Evolutionary conservation across 108 stramenopile species (phyloP), one percentile per base, ranked within the genome.

Genomic region (Fistulifera pelliculosa): DNA sequence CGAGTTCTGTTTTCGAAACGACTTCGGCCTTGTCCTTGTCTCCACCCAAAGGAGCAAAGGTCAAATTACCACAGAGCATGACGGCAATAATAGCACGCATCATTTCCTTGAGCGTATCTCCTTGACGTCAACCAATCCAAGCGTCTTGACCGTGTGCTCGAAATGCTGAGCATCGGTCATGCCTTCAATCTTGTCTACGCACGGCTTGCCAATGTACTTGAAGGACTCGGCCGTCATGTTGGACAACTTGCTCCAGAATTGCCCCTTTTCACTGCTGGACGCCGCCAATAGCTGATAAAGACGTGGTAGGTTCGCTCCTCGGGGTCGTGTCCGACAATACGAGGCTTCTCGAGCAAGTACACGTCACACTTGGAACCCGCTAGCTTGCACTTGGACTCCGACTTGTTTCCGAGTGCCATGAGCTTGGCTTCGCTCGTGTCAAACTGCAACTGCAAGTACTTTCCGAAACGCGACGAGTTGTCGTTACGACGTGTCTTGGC

Each of bases 271-370:
- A 17, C 66, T 69, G 15, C 75, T 64, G 11, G 77, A 68, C 39
- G 90, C 93, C 18, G 85, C 83, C 12, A 94, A 66, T 25, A 98
- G 69, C 69, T 98, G 95, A 73, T 98, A 99, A 99, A 99, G 43
- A 98, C 84, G 71, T 99, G 99, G 77, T 90, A 99, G 48, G 97
- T 99, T 26, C 99, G 64, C 71, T 99, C 99, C 0, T 80, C 93
- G 58, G 85, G 62, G 38, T 85, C 79, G 48, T 87, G 92, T 17
- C 72, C 59, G 17, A 91, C 89, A 44, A 99, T 90, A 35, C 99
- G 80, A 60, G 80, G 83, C 76, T 99, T 99, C 65, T 99, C 99
- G 21, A 99, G 72, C 18, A 99, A 73, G 68, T 98, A 99, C 11
- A 78, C 80, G 22, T 78, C 80, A 52, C 79, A 79, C 61, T 66